phyloP scores from a whole-genome alignment of 164 flowering plant species.

The Euptelea pleiosperma region DNA sequence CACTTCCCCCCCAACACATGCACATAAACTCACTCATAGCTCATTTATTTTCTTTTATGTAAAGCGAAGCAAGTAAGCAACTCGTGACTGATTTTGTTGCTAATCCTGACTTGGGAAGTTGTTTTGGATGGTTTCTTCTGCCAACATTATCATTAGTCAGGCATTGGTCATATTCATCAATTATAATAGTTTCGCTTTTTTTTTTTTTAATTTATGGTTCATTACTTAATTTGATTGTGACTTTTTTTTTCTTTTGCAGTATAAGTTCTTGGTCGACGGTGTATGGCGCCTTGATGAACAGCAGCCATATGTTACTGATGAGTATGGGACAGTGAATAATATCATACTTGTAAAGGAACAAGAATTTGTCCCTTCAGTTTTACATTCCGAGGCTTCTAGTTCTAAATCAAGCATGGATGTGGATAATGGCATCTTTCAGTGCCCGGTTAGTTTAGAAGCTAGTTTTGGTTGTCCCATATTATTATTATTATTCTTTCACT shows the following conservation, averaged over 20 bases:
- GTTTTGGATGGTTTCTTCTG: no score
- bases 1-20: no score
- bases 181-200: no score
- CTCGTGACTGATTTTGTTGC: background rate
- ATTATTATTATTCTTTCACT: background rate
- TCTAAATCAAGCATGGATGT: constrained; percentile 23
- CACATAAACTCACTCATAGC: no score
- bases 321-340: constrained; percentile 36
- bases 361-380: constrained; percentile 19
- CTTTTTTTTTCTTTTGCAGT: constrained; percentile 27
- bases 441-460: constrained; percentile 18
- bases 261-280: constrained; percentile 48
- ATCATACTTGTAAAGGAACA: constrained; percentile 26
- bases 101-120: no score
- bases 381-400: constrained; percentile 12
- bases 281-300: constrained; percentile 42
- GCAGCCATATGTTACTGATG: constrained; percentile 23
- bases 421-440: constrained; percentile 17
- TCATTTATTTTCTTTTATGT: background rate
- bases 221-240: background rate
- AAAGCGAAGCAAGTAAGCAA: constrained; percentile 3
- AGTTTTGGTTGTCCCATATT: background rate
- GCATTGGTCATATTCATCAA: no score
- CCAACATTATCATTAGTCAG: no score
- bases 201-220: background rate